phyloP scores from a whole-genome alignment of 75 land plant species.

The Pinus albicaulis region DNA sequence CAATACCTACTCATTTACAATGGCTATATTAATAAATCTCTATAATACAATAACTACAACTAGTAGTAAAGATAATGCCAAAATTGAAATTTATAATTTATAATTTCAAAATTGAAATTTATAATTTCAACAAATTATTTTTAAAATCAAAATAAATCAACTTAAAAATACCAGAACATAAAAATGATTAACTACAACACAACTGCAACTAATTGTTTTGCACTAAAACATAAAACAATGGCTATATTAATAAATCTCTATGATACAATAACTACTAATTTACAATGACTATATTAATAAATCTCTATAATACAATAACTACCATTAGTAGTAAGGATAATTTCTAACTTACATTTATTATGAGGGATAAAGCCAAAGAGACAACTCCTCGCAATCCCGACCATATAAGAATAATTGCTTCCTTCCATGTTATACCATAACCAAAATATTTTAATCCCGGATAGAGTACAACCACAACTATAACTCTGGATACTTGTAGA shows the following conservation, averaged over 20 bases:
- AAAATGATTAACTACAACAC: no score
- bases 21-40: not conserved
- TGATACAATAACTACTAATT: no score
- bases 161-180: no score
- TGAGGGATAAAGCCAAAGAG: conserved; percentile 80
- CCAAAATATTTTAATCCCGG: conserved; percentile 81
- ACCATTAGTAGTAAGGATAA: conserved; percentile 81
- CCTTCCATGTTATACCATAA: conserved; percentile 92
- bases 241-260: no score
- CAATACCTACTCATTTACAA: no score
- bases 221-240: no score
- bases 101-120: no score
- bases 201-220: no score
- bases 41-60: conserved; percentile 33
- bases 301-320: conserved; percentile 14
- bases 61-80: conserved; percentile 65
- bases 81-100: no score
- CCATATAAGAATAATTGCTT: conserved; percentile 82
- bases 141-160: no score
- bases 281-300: no score
- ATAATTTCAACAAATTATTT: no score
- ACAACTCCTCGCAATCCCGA: conserved; percentile 96
- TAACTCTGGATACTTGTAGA: conserved; percentile 65
- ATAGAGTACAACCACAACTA: conserved; percentile 69
- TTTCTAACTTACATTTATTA: conserved; percentile 57